Evolutionary conservation across 139 green algal genomes (phyloP).

Genomic region (Dunaliella sp.): DNA sequence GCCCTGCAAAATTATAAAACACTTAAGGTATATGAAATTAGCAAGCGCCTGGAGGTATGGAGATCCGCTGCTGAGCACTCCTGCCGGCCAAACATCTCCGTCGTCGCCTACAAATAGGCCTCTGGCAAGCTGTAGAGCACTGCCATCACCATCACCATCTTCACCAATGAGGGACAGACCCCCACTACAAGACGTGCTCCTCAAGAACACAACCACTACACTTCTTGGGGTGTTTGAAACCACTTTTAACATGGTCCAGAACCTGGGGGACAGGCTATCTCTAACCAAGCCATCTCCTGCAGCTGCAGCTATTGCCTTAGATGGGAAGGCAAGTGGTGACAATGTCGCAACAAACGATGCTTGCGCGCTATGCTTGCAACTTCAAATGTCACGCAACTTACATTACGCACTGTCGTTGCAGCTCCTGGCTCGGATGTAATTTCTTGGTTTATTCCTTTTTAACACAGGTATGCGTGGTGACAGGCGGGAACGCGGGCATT

Average conservation of each 20-base stretch:
- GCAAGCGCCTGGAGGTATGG: too few relatives aligned
- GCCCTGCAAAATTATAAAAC: too few relatives aligned
- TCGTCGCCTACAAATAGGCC: too few relatives aligned
- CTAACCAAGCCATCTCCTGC: background rate
- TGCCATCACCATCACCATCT: too few relatives aligned
- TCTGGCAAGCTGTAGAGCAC: too few relatives aligned
- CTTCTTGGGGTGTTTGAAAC: background rate
- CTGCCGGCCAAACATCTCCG: too few relatives aligned
- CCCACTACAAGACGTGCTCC: background rate
- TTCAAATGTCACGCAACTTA: background rate
- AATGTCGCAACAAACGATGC: background rate
- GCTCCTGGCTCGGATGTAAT: background rate
- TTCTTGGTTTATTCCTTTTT: background rate
- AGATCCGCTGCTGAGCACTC: too few relatives aligned
- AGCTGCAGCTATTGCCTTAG: background rate
- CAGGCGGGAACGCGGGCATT: slow-evolving; percentile 57
- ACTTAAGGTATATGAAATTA: too few relatives aligned
- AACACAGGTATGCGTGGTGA: slow-evolving; percentile 51
- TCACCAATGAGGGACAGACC: too few relatives aligned
- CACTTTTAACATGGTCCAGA: background rate
- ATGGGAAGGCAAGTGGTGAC: background rate
- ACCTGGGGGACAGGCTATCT: background rate
- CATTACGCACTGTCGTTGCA: background rate
- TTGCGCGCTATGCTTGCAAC: too few relatives aligned
- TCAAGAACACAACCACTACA: background rate